phyloP scores from a whole-genome alignment of 1,284 basidiomycete genomes.

The Leccinum holopus region DNA sequence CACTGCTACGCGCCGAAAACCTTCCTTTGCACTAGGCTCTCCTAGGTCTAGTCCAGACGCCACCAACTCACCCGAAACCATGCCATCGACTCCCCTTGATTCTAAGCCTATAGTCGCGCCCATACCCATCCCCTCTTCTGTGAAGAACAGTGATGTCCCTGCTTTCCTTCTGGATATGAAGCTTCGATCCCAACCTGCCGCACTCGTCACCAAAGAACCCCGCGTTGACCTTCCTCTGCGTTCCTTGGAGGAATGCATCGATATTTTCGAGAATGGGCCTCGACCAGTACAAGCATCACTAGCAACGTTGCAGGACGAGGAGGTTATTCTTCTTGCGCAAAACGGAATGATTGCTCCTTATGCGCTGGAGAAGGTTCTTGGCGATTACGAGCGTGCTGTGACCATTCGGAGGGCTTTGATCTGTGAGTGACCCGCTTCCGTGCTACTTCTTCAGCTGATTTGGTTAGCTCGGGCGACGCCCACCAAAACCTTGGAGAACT shows the following conservation, averaged over 20 bases:
- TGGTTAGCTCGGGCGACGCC: constrained; percentile 76
- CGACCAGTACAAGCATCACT: constrained; percentile 58
- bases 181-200: constrained; percentile 38
- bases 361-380: constrained; percentile 91
- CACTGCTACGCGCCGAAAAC: constrained; percentile 17
- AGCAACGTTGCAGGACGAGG: constrained; percentile 83
- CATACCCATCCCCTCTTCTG: constrained; percentile 23
- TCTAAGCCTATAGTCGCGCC: constrained; percentile 29
- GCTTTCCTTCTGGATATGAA: constrained; percentile 52
- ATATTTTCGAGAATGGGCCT: constrained; percentile 85
- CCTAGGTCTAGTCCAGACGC: constrained; percentile 14
- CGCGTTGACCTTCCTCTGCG: constrained; percentile 40
- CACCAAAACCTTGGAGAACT: constrained; percentile 84
- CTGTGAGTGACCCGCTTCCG: constrained; percentile 54
- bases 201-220: constrained; percentile 17
- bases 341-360: constrained; percentile 94
- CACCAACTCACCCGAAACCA: constrained; percentile 19
- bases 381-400: constrained; percentile 86
- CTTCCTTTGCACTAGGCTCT: constrained; percentile 30
- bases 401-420: constrained; percentile 86
- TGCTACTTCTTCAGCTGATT: constrained; percentile 9
- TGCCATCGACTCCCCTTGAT: constrained; percentile 12
- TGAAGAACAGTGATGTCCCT: constrained; percentile 26
- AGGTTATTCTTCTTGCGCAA: constrained; percentile 87
- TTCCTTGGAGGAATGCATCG: constrained; percentile 77